phyloP scores from a whole-genome alignment of 495 filamentous ascomycete species.

The Hyaloscypha variabilis region DNA sequence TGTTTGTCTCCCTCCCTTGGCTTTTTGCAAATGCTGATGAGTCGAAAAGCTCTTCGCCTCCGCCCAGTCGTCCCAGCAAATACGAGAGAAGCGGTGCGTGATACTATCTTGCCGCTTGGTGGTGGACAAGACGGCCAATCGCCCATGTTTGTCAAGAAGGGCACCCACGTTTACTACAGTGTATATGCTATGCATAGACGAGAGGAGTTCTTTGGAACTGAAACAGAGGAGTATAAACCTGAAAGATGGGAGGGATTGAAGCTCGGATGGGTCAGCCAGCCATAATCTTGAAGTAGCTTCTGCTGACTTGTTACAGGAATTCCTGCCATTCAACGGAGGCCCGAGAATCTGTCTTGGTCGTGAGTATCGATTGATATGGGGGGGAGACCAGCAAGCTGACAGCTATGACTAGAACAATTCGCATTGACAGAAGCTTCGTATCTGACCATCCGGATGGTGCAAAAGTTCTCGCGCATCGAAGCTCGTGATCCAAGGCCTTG shows the following conservation, averaged over 20 bases:
- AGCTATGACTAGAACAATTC: conserved; percentile 37
- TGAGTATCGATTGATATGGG: background rate
- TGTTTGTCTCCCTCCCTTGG: conserved; percentile 17
- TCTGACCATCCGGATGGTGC: conserved; percentile 59
- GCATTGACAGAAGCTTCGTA: conserved; percentile 58
- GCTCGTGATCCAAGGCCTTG: conserved; percentile 39
- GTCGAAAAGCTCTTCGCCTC: conserved; percentile 15
- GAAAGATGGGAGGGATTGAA: conserved; percentile 40
- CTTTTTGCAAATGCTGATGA: background rate
- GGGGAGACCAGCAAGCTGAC: background rate
- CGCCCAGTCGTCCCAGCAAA: conserved; percentile 42
- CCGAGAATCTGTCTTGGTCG: conserved; percentile 55
- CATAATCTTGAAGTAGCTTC: background rate
- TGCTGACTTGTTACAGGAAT: conserved; percentile 37
- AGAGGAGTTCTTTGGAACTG: conserved; percentile 20
- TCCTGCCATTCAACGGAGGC: conserved; percentile 64
- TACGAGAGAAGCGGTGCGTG: conserved; percentile 48
- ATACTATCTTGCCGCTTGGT: conserved; percentile 51
- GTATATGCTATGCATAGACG: conserved; percentile 21
- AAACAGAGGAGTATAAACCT: conserved; percentile 41
- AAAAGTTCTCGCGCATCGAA: conserved; percentile 58
- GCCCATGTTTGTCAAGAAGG: conserved; percentile 50
- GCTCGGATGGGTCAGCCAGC: conserved; percentile 38
- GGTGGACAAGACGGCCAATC: conserved; percentile 49
- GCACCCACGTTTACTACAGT: conserved; percentile 20